Percentiles rank a stretch among this genome's conserved stretches.
Conservation (phyloP, 2,329 filamentous ascomycete species). For the Ophiostoma populinum region DNA sequence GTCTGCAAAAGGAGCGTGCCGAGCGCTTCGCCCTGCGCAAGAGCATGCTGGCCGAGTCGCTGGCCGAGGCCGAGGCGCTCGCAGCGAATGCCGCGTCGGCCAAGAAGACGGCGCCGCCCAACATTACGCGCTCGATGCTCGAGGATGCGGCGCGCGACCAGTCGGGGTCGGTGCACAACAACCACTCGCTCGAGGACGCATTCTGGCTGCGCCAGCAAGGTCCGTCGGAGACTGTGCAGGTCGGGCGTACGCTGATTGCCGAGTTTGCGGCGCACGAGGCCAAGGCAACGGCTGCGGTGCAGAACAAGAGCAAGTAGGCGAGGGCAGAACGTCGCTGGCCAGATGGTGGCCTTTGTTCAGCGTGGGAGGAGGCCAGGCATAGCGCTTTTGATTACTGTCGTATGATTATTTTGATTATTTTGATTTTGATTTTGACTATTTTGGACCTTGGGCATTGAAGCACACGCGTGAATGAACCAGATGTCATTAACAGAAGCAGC, state of each 20-base stretch:
- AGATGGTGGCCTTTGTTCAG: no score
- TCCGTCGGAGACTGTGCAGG: conserved; percentile 37
- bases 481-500: no score
- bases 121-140: conserved; percentile 44
- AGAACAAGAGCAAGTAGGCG: not conserved
- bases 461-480: no score
- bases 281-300: no score
- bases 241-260: conserved; percentile 37
- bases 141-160: conserved; percentile 43
- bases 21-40: conserved; percentile 71
- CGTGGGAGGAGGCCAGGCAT: no score
- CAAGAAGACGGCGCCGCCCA: conserved; percentile 26
- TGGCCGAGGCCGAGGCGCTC: conserved; percentile 34
- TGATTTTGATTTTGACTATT: no score
- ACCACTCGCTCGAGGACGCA: conserved; percentile 32
- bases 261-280: no score
- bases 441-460: no score
- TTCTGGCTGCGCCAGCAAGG: conserved; percentile 47
- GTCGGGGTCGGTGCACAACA: conserved; percentile 30
- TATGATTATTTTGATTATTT: no score
- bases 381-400: no score
- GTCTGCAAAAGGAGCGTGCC: conserved; percentile 66
- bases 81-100: conserved; percentile 10
- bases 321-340: no score
- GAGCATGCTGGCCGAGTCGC: conserved; percentile 56